Evolutionary conservation across 2,329 filamentous ascomycete genomes (phyloP).

Genomic region (Knufia fluminis): DNA sequence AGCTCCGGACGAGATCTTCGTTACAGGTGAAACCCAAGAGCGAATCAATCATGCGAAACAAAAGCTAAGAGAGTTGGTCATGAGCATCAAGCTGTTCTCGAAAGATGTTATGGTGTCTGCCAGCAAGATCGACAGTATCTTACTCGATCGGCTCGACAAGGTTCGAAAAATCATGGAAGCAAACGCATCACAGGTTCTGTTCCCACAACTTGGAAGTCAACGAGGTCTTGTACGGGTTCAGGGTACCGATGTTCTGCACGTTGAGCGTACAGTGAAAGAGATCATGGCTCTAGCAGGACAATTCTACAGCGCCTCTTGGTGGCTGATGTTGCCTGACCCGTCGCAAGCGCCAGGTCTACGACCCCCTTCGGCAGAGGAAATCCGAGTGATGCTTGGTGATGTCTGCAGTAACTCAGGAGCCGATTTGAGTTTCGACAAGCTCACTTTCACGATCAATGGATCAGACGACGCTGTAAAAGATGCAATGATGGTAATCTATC

Average conservation of each 20-base stretch:
- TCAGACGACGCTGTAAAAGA: slow-evolving; percentile 94
- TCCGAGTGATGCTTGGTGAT: slow-evolving; percentile 84
- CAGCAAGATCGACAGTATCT: slow-evolving; percentile 88
- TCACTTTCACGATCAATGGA: slow-evolving; percentile 87
- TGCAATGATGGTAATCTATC: slow-evolving; percentile 86
- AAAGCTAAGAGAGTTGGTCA: slow-evolving; percentile 77
- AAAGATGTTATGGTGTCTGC: slow-evolving; percentile 87
- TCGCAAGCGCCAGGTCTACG: slow-evolving; percentile 48
- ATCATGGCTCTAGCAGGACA: slow-evolving; percentile 93
- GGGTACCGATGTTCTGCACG: slow-evolving; percentile 83
- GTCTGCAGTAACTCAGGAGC: slow-evolving; percentile 95
- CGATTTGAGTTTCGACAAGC: slow-evolving; percentile 87
- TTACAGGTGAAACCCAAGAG: slow-evolving; percentile 79
- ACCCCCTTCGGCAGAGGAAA: slow-evolving; percentile 56
- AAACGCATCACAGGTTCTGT: slow-evolving; percentile 89
- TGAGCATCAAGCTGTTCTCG: slow-evolving; percentile 70
- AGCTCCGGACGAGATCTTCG: slow-evolving; percentile 84
- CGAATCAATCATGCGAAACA: slow-evolving; percentile 82
- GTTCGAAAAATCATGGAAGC: slow-evolving; percentile 96
- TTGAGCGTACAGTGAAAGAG: slow-evolving; percentile 89
- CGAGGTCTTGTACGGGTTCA: slow-evolving; percentile 81
- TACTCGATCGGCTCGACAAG: slow-evolving; percentile 86
- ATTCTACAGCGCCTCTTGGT: slow-evolving; percentile 97
- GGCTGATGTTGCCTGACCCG: slow-evolving; percentile 70
- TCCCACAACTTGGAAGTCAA: slow-evolving; percentile 78